Base-by-base conservation (phyloP, 2,329 filamentous ascomycete genomes). In the Parascedosporium putredinis region DNA sequence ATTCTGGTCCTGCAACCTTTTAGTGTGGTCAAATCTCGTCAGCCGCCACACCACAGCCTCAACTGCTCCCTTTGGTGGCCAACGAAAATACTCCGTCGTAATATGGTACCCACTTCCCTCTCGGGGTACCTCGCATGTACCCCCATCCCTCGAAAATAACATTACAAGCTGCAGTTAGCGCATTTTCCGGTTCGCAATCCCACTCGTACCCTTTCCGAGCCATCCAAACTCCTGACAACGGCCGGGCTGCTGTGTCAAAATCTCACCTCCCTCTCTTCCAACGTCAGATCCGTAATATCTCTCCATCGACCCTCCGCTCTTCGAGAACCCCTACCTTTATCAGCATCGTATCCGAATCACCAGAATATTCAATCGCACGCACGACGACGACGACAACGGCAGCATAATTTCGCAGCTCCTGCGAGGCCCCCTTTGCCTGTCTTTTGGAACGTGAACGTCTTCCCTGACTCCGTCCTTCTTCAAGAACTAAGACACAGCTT, bases 141-240 rank as follows among this genome's bases (percentile, higher is more conserved):
- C 6, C 38, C 38, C 12, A 20, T 20, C 38, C 23, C n/a, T n/a
- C n/a, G n/a, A n/a, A n/a, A n/a, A n/a, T n/a, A n/a, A n/a, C 16
- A 42, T 42, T 42, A 42, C 38, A 42, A n/a, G 38, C 20, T 20
- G 20, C 38, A 42, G 20, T 42, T 42, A 42, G 38, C 38, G 38
- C 23, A 42, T 42, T 42, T 42, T 22, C 18, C n/a, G 5, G 10
- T 22, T 42, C 38, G 38, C 38, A 42, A 10, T 42, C 38, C 38
- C 20, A n/a, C n/a, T n/a, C n/a, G 38, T 20, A 42, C 38, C 38
- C 20, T 42, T 42, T 20, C 14, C 14, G 38, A 20, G n/a, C n/a
- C n/a, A n/a, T n/a, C 38, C 38, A 42, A 42, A 42, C 38, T 42
- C 38, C 38, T 42, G 38, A 42, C 16, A 42, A 42, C 38, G 33